Evolutionary conservation across 2,329 filamentous ascomycete species (phyloP).

Genomic region (Colletotrichum sp.): DNA sequence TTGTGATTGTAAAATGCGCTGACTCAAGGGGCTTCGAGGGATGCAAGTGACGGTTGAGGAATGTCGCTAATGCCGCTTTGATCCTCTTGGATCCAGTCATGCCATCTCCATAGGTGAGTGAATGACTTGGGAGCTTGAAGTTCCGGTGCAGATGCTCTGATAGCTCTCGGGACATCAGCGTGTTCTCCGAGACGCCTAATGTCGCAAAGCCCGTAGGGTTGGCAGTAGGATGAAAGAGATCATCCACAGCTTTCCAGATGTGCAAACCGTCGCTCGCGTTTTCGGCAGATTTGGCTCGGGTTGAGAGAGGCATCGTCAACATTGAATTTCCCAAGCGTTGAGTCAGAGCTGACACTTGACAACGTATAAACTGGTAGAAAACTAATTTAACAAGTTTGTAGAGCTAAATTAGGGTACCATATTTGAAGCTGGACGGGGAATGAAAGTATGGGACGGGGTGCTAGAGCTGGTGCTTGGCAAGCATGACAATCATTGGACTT

Average conservation of each 20-base stretch:
- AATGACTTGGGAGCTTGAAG: conserved; percentile 30
- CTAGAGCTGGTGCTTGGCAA: too few relatives aligned
- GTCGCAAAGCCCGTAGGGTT: conserved; percentile 52
- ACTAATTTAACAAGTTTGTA: fast-evolving
- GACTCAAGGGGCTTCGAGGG: conserved; percentile 31
- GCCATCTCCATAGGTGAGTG: conserved; percentile 48
- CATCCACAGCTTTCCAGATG: conserved; percentile 48
- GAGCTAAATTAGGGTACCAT: too few relatives aligned
- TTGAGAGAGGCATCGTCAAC: conserved; percentile 21
- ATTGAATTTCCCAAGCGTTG: too few relatives aligned
- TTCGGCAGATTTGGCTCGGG: conserved; percentile 31
- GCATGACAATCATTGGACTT: too few relatives aligned
- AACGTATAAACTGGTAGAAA: too few relatives aligned
- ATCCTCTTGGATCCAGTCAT: conserved; percentile 38
- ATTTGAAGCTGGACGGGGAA: too few relatives aligned
- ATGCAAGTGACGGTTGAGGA: conserved; percentile 38
- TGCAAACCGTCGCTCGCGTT: conserved; percentile 28
- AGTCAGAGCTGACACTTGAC: too few relatives aligned
- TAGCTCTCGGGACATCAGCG: conserved; percentile 52
- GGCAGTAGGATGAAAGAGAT: conserved; percentile 44
- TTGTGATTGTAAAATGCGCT: conserved; percentile 39
- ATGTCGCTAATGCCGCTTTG: conserved; percentile 33
- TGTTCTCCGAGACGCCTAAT: conserved; percentile 57
- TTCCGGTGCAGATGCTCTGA: conserved; percentile 41
- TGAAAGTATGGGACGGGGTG: too few relatives aligned